phyloP scores from a whole-genome alignment of 148 eudicot genomes.

The Chenopodium formosanum region DNA sequence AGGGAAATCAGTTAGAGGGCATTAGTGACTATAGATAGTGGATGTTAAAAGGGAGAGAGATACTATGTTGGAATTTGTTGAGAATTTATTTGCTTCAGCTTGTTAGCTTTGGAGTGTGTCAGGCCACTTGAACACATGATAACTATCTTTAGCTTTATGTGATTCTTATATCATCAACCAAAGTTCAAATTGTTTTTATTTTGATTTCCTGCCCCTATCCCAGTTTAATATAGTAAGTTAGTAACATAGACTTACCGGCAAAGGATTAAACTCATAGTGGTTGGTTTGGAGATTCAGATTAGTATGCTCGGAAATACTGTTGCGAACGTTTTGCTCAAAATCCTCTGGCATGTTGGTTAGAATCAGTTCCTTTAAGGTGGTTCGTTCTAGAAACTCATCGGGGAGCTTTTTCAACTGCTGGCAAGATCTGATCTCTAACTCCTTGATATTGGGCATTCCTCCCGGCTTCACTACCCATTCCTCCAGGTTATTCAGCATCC shows the following conservation, averaged over 20 bases:
- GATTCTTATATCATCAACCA: no score
- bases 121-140: no score
- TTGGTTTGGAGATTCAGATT: constrained; percentile 11
- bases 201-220: no score
- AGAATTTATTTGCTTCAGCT: no score
- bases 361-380: constrained; percentile 33
- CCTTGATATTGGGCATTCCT: constrained; percentile 37
- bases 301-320: background rate
- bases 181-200: no score
- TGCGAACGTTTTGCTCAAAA: constrained; percentile 21
- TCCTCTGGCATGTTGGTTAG: constrained; percentile 37
- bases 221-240: background rate
- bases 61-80: no score
- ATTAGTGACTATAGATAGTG: no score
- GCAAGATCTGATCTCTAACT: constrained; percentile 41
- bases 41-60: no score
- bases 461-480: constrained; percentile 34
- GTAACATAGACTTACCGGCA: constrained; percentile 35
- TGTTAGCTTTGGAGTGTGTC: no score
- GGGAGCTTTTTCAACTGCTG: constrained; percentile 32
- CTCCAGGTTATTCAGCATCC: constrained; percentile 41
- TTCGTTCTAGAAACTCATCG: constrained; percentile 11
- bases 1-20: no score
- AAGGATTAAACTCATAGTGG: constrained; percentile 26
- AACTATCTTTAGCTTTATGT: no score